Conservation (phyloP, 1,284 basidiomycete species). For the Austroboletus rostrupii region DNA sequence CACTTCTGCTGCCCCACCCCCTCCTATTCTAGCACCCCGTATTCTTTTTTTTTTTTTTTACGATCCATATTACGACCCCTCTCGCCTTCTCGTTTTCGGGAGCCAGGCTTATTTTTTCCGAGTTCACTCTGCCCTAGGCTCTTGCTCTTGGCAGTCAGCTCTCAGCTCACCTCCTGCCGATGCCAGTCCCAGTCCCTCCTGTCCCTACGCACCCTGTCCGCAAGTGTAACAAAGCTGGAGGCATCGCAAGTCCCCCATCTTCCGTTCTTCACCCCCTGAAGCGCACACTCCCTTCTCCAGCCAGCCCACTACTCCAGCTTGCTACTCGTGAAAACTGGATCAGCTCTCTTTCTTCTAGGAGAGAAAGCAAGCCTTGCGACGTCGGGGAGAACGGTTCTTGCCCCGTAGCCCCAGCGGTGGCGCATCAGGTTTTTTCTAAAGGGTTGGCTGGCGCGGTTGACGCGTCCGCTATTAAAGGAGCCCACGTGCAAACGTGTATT, state of each 20-base stretch:
- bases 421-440: constrained; percentile 55
- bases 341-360: constrained; percentile 63
- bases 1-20: constrained; percentile 40
- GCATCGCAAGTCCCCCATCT: constrained; percentile 37
- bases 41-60: constrained; percentile 45
- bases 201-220: constrained; percentile 57
- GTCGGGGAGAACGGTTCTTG: constrained; percentile 56
- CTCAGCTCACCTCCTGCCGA: constrained; percentile 48
- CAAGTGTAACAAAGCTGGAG: constrained; percentile 48
- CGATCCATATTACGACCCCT: constrained; percentile 45
- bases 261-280: constrained; percentile 49
- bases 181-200: constrained; percentile 78
- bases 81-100: constrained; percentile 28
- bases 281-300: constrained; percentile 54
- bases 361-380: constrained; percentile 59
- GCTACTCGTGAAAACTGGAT: constrained; percentile 69
- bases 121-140: constrained; percentile 37
- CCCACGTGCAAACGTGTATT: constrained; percentile 75
- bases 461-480: constrained; percentile 79
- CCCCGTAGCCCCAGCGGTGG: constrained; percentile 3
- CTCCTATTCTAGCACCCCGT: constrained; percentile 32
- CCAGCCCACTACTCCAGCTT: constrained; percentile 58
- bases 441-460: constrained; percentile 70
- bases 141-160: constrained; percentile 39
- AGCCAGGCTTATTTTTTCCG: constrained; percentile 30